Conservation (phyloP, 768 basidiomycete species). For the Hysterangium stoloniferum region DNA sequence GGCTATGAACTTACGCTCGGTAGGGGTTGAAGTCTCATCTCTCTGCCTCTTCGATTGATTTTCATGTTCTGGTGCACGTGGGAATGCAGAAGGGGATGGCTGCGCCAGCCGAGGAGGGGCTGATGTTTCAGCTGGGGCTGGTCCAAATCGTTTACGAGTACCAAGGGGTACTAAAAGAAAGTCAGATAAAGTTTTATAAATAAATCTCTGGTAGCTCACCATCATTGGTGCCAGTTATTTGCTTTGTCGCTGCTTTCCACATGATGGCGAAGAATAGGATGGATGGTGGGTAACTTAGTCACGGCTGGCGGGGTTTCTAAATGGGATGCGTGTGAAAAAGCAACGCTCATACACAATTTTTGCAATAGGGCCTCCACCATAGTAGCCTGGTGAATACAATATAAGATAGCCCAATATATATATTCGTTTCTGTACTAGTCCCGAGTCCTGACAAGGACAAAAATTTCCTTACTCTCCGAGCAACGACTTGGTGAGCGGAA, state of each 20-base stretch:
- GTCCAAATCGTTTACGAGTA: conserved; percentile 85
- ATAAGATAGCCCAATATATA: too few species aligned
- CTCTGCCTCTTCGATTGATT: conserved; percentile 52
- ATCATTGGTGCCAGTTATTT: conserved; percentile 90
- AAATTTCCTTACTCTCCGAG: too few species aligned
- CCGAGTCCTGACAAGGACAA: too few species aligned
- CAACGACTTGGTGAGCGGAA: too few species aligned
- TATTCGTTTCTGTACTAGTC: too few species aligned
- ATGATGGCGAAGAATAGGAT: conserved; percentile 31
- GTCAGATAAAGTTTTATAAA: conserved; percentile 15
- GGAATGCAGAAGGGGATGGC: conserved; percentile 80
- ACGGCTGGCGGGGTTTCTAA: too few species aligned
- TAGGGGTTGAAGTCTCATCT: conserved; percentile 56
- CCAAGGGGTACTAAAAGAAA: conserved; percentile 63
- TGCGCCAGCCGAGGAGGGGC: conserved; percentile 81
- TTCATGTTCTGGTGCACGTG: conserved; percentile 50
- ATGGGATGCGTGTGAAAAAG: too few species aligned
- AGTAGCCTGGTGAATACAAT: too few species aligned
- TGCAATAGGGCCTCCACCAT: too few species aligned
- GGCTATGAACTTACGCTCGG: conserved; percentile 59
- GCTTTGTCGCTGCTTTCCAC: conserved; percentile 86
- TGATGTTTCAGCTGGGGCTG: conserved; percentile 72
- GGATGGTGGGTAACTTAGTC: conserved; percentile 14
- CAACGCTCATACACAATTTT: too few species aligned
- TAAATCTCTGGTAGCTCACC: conserved; percentile 37